phyloP scores from a whole-genome alignment of 1,284 basidiomycete genomes.

The Microbotryum scabiosae region DNA sequence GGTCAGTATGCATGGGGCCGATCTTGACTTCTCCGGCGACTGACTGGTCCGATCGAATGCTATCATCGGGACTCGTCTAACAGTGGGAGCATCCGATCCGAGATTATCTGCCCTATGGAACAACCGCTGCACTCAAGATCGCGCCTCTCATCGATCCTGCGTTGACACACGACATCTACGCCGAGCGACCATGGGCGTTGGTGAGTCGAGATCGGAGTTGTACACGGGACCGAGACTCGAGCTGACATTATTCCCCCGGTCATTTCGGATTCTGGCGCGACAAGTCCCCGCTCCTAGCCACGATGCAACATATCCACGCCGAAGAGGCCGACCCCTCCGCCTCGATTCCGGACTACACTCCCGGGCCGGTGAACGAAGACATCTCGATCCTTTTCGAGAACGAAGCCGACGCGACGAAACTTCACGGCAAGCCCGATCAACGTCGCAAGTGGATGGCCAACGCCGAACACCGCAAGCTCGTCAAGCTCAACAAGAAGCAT shows the following conservation, averaged over 20 bases:
- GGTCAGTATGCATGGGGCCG: neutral
- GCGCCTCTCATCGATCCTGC: conserved; percentile 32
- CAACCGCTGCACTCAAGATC: conserved; percentile 30
- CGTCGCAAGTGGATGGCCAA: conserved; percentile 27
- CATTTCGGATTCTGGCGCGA: neutral
- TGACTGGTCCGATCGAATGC: neutral
- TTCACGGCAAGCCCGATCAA: conserved; percentile 16
- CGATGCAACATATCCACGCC: conserved; percentile 17
- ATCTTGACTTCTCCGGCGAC: neutral
- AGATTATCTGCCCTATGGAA: conserved; percentile 25
- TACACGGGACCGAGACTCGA: too few relatives aligned
- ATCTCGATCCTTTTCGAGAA: conserved; percentile 45
- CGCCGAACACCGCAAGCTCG: conserved; percentile 2
- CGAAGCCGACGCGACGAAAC: conserved; percentile 56
- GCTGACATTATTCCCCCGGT: neutral
- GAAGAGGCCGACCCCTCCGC: neutral
- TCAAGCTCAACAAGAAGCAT: conserved; percentile 3
- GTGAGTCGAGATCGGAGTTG: conserved; percentile 7
- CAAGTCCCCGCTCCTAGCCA: conserved; percentile 30
- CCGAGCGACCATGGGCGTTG: conserved; percentile 35
- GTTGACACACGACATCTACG: conserved; percentile 33
- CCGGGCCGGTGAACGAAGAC: conserved; percentile 27
- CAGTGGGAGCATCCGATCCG: conserved; percentile 28
- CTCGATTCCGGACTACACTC: conserved; percentile 7
- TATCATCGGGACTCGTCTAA: conserved; percentile 20